Evolutionary conservation across 106 monocot genomes (phyloP), one percentile per base, ranked within the genome.

Genomic region (Dendrobium officinale): DNA sequence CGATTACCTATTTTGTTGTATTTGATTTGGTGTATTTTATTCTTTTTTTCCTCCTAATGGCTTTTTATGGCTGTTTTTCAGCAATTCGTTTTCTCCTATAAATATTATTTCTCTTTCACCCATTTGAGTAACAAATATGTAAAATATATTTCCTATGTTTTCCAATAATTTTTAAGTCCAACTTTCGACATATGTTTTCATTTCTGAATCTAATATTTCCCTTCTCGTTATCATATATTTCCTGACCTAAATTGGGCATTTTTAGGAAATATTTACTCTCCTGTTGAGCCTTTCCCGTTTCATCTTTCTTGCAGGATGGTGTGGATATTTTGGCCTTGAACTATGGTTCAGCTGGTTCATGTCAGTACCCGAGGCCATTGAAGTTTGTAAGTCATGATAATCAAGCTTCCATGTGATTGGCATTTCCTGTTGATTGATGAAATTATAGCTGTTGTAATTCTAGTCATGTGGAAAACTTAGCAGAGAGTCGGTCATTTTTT

Each of bases 301-400:
- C 37, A 29, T 70, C 70, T 70, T 15, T 70, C 37, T 70, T 70
- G 58, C 86, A 99, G 98, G 98, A 95, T 49, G 98, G 92, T 54
- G 91, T 91, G 55, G 91, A 95, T 86, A 88, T 99, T 90, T 83
- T 99, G 88, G 88, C 95, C 42, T 89, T 99, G 68, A 99, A 89
- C 73, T 99, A 99, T 87, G 95, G 92, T 79, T 93, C 95, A 86
- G 82, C 92, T 86, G 89, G 95, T 51, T 84, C 81, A 24, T 99
- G 98, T 81, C 91, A 89, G 77, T 95, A 93, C 84, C 95, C 98
- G 56, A 68, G 98, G 20, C 41, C 72, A 37, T 55, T 99, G n/a
- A 95, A 88, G 83, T 77, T 86, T 78, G 98, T 99, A 87, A 89
- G 95, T 91, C 83, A 48, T 82, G 2, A 58, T 45, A 42, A 43